phyloP scores from a whole-genome alignment of 495 filamentous ascomycete genomes.

The Poronia punctata region DNA sequence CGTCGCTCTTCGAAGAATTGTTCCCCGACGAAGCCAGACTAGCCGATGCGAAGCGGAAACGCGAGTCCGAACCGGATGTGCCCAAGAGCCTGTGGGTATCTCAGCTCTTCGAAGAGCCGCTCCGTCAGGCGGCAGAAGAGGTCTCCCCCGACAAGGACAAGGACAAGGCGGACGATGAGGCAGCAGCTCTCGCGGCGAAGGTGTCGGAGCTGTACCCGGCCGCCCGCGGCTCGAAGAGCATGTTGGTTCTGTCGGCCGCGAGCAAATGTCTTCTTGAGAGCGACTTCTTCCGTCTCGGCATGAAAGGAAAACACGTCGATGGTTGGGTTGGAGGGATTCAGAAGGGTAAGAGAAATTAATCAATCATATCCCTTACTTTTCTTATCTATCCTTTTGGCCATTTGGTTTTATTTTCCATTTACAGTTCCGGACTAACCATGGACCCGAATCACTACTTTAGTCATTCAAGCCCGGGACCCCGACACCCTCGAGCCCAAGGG shows the following conservation, averaged over 20 bases:
- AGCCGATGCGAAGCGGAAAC: not conserved
- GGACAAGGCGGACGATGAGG: not conserved
- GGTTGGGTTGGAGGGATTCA: slow-evolving; percentile 53
- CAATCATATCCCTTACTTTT: not conserved
- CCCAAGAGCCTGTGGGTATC: slow-evolving; percentile 6
- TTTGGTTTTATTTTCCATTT: too few relatives aligned
- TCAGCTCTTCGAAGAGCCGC: slow-evolving; percentile 2
- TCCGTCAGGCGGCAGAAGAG: not conserved
- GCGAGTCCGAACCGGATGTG: not conserved
- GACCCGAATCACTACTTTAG: slow-evolving; percentile 11
- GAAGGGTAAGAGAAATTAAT: slow-evolving; percentile 22
- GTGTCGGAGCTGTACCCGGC: not conserved
- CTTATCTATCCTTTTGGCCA: not conserved
- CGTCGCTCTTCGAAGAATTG: slow-evolving; percentile 50
- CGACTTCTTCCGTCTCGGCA: slow-evolving; percentile 57
- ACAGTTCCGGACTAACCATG: too few relatives aligned
- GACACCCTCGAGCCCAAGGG: slow-evolving; percentile 45
- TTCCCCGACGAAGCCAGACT: slow-evolving; percentile 46
- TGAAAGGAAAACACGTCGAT: slow-evolving; percentile 54
- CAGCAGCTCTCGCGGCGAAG: not conserved
- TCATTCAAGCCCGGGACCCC: slow-evolving; percentile 48
- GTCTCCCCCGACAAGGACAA: not conserved
- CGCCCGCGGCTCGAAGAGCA: slow-evolving; percentile 20
- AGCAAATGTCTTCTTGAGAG: slow-evolving; percentile 49
- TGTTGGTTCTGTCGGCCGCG: slow-evolving; percentile 45